Percentiles rank a stretch among this genome's conserved stretches.
Evolutionary conservation across 352 stramenopile genomes (phyloP).

Genomic region (Pseudoperonospora humuli): DNA sequence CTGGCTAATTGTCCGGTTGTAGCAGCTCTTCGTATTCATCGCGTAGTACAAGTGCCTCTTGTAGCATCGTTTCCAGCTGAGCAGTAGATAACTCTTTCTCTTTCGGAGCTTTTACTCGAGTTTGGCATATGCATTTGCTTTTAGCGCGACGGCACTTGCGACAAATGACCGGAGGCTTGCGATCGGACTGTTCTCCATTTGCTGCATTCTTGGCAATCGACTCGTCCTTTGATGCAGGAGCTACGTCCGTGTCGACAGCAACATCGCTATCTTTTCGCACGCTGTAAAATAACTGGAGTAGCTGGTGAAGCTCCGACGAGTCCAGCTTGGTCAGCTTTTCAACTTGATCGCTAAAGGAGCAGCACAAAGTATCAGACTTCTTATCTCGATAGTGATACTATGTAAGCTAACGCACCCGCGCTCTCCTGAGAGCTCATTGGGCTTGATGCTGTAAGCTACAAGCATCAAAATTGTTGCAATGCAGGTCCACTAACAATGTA

Average conservation of each 20-base stretch:
- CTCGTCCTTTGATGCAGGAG: slow-evolving; percentile 17
- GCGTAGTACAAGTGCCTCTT: slow-evolving; percentile 56
- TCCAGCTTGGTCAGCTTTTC: slow-evolving; percentile 57
- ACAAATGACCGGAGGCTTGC: slow-evolving; percentile 30
- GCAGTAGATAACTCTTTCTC: slow-evolving; percentile 38
- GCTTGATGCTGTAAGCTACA: slow-evolving; percentile 45
- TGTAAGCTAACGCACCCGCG: slow-evolving; percentile 26
- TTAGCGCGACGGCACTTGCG: slow-evolving; percentile 61
- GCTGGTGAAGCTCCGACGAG: slow-evolving; percentile 45
- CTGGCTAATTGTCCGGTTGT: slow-evolving; percentile 23
- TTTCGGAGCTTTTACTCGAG: slow-evolving; percentile 12
- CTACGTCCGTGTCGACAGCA: slow-evolving; percentile 48
- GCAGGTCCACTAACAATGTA: slow-evolving; percentile 47
- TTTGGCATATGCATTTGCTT: slow-evolving; percentile 54
- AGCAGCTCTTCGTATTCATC: slow-evolving; percentile 70
- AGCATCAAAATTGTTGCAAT: slow-evolving; percentile 58
- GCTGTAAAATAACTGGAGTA: slow-evolving; percentile 62
- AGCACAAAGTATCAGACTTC: slow-evolving; percentile 5
- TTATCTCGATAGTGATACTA: background rate
- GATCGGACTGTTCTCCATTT: slow-evolving; percentile 7
- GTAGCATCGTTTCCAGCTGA: slow-evolving; percentile 59
- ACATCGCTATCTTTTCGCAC: slow-evolving; percentile 51
- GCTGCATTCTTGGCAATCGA: slow-evolving; percentile 1
- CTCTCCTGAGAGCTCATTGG: slow-evolving; percentile 27
- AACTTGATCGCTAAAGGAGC: slow-evolving; percentile 24